Base-by-base conservation (phyloP, 345 rosid species). In the Bretschneidera sinensis region DNA sequence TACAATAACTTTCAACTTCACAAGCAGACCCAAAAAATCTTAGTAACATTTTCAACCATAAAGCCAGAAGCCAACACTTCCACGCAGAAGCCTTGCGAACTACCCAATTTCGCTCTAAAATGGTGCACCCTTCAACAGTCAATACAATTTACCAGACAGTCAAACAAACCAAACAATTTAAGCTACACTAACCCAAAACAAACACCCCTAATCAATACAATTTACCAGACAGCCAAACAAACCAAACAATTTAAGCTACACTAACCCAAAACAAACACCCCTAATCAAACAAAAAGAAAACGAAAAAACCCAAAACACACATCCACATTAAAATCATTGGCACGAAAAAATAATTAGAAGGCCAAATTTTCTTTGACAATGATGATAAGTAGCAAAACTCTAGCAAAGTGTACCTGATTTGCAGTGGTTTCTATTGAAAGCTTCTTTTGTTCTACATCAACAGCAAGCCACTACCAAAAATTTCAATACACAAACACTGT, bases 381-480 rank as follows among this genome's bases (percentile, higher is more conserved):
- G 9, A 31, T 31, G 35, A 31, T 9, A 31, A 31, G 35, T 9
- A 31, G 35, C 35, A 31, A 16, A 62, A 15, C 0, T 49, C 53
- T 16, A 49, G 21, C 24, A 52, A 51, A 10, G 16, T 1, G 22
- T 67, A 84, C 89, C 84, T 84, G 89, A 65, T 84, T 84, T 43
- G 70, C 78, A 28, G 81, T 84, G n/a, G 85, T 84, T 66, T 84
- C 85, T 48, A 84, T 80, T 50, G 77, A 76, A 65, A 84, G 85
- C 69, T 66, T 84, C 83, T 79, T 79, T 7, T 55, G 65, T 20
- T 75, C 89, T 63, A 73, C 79, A 61, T 84, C 81, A 53, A 77
- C 19, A 31, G 81, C 85, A 77, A 84, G 84, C 89, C 89, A 84
- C 86, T 84, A 66, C 51, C 31, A 65, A 39, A 5, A 39, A 14